These are phyloP conservation scores for Pedinophyceae sp. DNA, from an alignment of 139 green algal genomes.

Conservation along the genomic window DNA sequence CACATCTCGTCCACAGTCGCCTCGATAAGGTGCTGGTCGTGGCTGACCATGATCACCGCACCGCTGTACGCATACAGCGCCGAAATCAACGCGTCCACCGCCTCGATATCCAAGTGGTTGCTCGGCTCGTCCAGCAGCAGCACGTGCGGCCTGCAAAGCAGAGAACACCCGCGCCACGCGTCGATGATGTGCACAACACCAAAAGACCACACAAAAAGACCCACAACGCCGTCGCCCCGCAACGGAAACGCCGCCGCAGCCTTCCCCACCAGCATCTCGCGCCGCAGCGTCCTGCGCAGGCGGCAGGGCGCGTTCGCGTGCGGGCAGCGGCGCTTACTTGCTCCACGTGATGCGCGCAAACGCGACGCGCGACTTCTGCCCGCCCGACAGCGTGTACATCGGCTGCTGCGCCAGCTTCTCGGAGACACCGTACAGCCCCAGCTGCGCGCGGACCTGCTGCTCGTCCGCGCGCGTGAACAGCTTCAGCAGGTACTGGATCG, in stretches of 20 bases:
- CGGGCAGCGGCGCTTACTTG: too few relatives aligned
- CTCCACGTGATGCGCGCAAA: conserved; percentile 52
- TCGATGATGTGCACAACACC: not conserved
- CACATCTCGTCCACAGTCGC: conserved; percentile 69
- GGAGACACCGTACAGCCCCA: conserved; percentile 74
- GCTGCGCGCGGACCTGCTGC: conserved; percentile 34
- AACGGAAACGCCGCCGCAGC: conserved; percentile 1
- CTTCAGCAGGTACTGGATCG: conserved; percentile 23
- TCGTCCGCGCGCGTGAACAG: conserved; percentile 3
- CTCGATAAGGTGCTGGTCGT: conserved; percentile 70
- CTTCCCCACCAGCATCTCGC: conserved; percentile 2
- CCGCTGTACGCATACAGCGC: conserved; percentile 60
- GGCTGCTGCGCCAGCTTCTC: conserved; percentile 69
- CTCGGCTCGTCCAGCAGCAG: conserved; percentile 72
- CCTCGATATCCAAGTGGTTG: conserved; percentile 84
- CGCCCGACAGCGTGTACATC: conserved; percentile 83
- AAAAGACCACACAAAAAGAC: not conserved
- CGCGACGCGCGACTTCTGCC: conserved; percentile 83
- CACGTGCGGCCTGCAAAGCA: conserved; percentile 58
- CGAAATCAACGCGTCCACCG: conserved; percentile 67
- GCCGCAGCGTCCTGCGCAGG: conserved; percentile 4
- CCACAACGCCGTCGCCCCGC: conserved; percentile 1
- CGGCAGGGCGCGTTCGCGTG: not conserved
- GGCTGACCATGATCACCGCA: conserved; percentile 66
- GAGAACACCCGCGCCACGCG: conserved; percentile 1